Conservation (phyloP, 164 flowering plant species). For the Tetrastigma voinierianum region DNA sequence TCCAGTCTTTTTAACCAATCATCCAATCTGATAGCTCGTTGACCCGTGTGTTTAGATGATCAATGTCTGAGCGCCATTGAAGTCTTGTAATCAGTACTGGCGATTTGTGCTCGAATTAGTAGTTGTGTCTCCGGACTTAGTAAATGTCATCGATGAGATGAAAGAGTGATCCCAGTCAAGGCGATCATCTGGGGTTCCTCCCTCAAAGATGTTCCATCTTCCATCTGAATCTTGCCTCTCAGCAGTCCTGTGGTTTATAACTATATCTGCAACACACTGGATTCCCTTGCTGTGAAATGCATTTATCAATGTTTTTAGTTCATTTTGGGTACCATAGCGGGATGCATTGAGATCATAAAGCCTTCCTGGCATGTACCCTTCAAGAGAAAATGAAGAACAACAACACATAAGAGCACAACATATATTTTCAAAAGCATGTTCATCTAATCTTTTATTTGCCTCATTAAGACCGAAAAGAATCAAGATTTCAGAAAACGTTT, state of each 20-base stretch:
- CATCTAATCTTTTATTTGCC: no score
- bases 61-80: constrained; percentile 63
- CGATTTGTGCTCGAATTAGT: no score
- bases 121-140: constrained; percentile 61
- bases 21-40: constrained; percentile 77
- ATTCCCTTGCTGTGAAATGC: constrained; percentile 51
- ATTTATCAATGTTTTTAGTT: constrained; percentile 44
- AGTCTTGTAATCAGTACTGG: constrained; percentile 46
- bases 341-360: constrained; percentile 74
- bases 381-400: neutral
- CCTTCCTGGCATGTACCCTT: constrained; percentile 83
- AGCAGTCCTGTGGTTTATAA: constrained; percentile 76
- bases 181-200: constrained; percentile 71
- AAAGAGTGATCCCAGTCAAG: constrained; percentile 78
- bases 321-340: constrained; percentile 51
- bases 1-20: constrained; percentile 77
- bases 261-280: constrained; percentile 70
- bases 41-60: constrained; percentile 70
- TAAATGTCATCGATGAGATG: constrained; percentile 52
- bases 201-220: constrained; percentile 72
- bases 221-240: constrained; percentile 63
- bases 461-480: no score
- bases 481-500: no score
- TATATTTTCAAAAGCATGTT: no score
- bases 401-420: neutral